A percentile compares a stretch with the other conserved stretches of the same genome.
phyloP scores from a whole-genome alignment of 805 yeast genomes.

The Yarrowia yakushimensis region DNA sequence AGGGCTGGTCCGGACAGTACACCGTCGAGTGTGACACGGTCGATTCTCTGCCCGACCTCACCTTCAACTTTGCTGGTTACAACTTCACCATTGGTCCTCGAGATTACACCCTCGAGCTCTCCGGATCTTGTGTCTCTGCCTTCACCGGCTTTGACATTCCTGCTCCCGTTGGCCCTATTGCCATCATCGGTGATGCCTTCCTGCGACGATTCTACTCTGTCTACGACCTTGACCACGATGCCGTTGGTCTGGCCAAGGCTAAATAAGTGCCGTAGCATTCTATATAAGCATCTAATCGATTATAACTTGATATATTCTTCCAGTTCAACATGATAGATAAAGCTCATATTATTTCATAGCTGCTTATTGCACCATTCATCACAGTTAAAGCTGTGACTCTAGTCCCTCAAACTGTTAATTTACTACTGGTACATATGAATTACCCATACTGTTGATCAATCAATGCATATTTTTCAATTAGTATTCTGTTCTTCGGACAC shows the following conservation, averaged over 20 bases:
- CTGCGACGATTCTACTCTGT: slow-evolving; percentile 91
- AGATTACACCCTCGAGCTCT: slow-evolving; percentile 90
- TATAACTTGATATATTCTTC: background rate
- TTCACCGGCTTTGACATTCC: slow-evolving; percentile 98
- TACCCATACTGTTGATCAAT: no score
- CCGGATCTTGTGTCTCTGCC: slow-evolving; percentile 94
- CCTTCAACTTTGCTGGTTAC: slow-evolving; percentile 83
- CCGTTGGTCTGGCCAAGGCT: slow-evolving; percentile 91
- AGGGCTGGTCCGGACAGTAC: slow-evolving; percentile 98
- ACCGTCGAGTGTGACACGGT: slow-evolving; percentile 84
- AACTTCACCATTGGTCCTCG: slow-evolving; percentile 86
- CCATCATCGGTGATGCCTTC: slow-evolving; percentile 96
- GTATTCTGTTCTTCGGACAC: background rate
- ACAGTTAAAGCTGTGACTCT: no score
- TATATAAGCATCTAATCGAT: slow-evolving; percentile 18
- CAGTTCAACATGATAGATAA: no score
- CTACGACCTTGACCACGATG: slow-evolving; percentile 84
- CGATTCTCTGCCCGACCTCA: slow-evolving; percentile 82
- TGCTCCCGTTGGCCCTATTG: slow-evolving; percentile 92
- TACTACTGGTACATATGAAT: no score
- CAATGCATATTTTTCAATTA: background rate
- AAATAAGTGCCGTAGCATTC: slow-evolving; percentile 26
- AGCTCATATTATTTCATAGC: no score
- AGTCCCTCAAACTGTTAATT: no score
- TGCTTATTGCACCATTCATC: no score